Conservation (phyloP, 345 rosid genomes). For the Raphanus sativus region DNA sequence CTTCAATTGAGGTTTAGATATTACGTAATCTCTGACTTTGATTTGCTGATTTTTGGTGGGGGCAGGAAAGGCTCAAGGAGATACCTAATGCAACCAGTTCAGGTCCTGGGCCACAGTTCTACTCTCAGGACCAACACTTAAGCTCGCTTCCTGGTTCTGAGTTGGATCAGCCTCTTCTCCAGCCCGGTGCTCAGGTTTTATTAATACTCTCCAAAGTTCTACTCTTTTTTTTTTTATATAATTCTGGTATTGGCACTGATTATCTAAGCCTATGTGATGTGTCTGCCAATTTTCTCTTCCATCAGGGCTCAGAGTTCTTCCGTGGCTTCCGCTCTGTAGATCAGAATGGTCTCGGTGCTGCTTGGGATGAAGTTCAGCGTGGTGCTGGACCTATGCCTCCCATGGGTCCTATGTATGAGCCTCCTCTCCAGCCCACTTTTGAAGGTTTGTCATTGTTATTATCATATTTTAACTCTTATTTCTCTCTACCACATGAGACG, state of each 20-base stretch:
- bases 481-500: not conserved
- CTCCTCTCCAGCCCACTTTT: slow-evolving; percentile 55
- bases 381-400: slow-evolving; percentile 46
- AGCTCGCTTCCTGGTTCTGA: slow-evolving; percentile 86
- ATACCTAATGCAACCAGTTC: slow-evolving; percentile 59
- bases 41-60: slow-evolving; percentile 13
- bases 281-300: not conserved
- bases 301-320: slow-evolving; percentile 79
- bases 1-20: not conserved
- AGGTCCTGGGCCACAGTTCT: slow-evolving; percentile 51
- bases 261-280: not conserved
- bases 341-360: slow-evolving; percentile 69
- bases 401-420: slow-evolving; percentile 46
- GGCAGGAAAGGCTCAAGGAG: slow-evolving; percentile 86
- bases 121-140: slow-evolving; percentile 48
- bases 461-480: not conserved
- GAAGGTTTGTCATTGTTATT: slow-evolving; percentile 52
- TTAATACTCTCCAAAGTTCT: not conserved
- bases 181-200: slow-evolving; percentile 64
- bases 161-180: slow-evolving; percentile 60
- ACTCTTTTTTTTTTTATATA: not conserved
- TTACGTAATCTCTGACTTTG: not conserved
- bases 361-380: slow-evolving; percentile 82
- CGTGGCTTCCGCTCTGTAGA: slow-evolving; percentile 61
- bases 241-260: not conserved